Base-by-base conservation (phyloP, 2,329 filamentous ascomycete genomes). In the Cordyceps cateniannulata region DNA sequence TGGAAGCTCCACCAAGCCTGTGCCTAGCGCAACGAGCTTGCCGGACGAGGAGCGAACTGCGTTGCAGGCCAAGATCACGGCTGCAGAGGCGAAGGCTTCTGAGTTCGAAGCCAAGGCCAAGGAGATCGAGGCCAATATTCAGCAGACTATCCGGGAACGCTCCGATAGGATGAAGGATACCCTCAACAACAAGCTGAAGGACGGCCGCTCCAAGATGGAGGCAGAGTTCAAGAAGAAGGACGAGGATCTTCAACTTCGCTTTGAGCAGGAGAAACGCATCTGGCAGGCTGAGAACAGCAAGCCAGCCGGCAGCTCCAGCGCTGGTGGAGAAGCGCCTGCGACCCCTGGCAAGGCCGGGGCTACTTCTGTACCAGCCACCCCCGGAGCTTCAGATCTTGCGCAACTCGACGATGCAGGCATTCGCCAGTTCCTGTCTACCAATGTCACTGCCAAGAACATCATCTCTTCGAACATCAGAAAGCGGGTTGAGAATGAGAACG, bases 101-200 rank as follows among this genome's bases (percentile, higher is more conserved):
- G 86, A 88, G 65, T 81, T 83, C 51, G 87, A 91, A 68, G 76
- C 79, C 16, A 88, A 87, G 71, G 81, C 78, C 1, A 80, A 82
- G 59, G 83, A 86, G 63, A 77, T 88, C 18, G 89, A 93, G 68
- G 81, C 84, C 32, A 81, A 79, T 59, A 81, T 85, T 50, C 78
- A 84, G 60, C 76, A 74, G 40, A 85, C 81, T 12, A 79, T 90
- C 62, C 89, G 89, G 67, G 77, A 81, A 57, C 81, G 86, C 49
- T 86, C 85, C 1, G 84, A 90, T 48, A 83, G 83, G 70, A 89
- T 91, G 87, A 88, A 86, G 68, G 79, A 83, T 24, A 75, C 82
- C 1, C 75, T 91, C 54, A 88, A 86, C 67, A 86, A 84, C 69
- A 91, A 89, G 69, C 79, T 96, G 18, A 83, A 79, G 61, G 90